These are phyloP conservation scores for Westerdykella ornata DNA, from an alignment of 2,329 filamentous ascomycete genomes.

Conservation along the genomic window DNA sequence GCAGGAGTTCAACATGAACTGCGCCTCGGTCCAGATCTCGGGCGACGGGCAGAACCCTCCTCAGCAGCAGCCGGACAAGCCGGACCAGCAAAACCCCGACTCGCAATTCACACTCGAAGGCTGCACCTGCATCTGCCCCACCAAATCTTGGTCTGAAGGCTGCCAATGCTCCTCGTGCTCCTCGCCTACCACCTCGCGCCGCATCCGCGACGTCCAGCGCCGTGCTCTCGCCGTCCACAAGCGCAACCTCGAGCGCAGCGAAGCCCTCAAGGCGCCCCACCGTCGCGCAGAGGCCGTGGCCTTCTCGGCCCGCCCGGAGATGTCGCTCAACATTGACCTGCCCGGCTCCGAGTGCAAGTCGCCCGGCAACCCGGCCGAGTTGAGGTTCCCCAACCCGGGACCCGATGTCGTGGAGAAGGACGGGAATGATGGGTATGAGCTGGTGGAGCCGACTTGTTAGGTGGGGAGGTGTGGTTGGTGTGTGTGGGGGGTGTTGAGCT, in stretches of 20 bases:
- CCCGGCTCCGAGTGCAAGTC: slow-evolving; percentile 36
- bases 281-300: slow-evolving; percentile 30
- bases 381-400: slow-evolving; percentile 41
- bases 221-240: slow-evolving; percentile 29
- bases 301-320: slow-evolving; percentile 37
- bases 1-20: slow-evolving; percentile 43
- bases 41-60: slow-evolving; percentile 10
- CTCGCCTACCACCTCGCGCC: slow-evolving; percentile 17
- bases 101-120: slow-evolving; percentile 24
- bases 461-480: too few species aligned
- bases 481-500: too few species aligned
- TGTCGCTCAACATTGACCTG: slow-evolving; percentile 38
- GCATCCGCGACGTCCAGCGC: slow-evolving; percentile 19
- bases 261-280: slow-evolving; percentile 13
- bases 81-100: slow-evolving; percentile 4
- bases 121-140: slow-evolving; percentile 26
- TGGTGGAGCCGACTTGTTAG: slow-evolving; percentile 33
- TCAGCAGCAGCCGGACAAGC: slow-evolving; percentile 3
- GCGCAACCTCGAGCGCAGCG: slow-evolving; percentile 11
- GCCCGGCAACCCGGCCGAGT: slow-evolving; percentile 34
- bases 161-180: slow-evolving; percentile 20
- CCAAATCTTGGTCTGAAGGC: slow-evolving; percentile 16
- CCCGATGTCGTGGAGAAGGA: slow-evolving; percentile 35
- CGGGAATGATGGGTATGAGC: slow-evolving; percentile 42
- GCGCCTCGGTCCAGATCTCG: slow-evolving; percentile 41